A percentile compares a stretch with the other conserved stretches of the same genome.
phyloP scores from a whole-genome alignment of 176 grass and related monocot species.

The Zizania latifolia region DNA sequence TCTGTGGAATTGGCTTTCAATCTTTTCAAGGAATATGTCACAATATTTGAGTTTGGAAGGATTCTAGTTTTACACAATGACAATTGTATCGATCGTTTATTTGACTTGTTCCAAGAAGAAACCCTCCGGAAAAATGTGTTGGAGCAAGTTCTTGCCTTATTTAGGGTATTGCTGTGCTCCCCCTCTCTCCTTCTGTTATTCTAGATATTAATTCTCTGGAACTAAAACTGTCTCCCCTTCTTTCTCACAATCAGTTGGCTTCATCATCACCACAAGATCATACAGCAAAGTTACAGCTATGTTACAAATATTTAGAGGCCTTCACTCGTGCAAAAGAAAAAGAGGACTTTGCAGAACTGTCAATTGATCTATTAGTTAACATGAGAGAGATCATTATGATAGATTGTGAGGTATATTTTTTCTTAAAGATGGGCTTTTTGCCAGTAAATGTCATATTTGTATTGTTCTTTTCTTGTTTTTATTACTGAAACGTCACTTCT shows the following conservation, averaged over 20 bases:
- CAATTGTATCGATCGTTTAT: constrained; percentile 74
- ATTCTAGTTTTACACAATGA: constrained; percentile 64
- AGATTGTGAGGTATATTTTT: constrained; percentile 57
- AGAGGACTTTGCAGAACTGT: constrained; percentile 59
- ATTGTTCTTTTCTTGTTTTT: constrained; percentile 16
- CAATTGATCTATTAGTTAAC: constrained; percentile 79
- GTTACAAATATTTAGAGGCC: constrained; percentile 81
- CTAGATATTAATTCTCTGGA: constrained; percentile 22
- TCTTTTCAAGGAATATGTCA: constrained; percentile 77
- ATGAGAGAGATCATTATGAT: constrained; percentile 89
- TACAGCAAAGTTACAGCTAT: constrained; percentile 78
- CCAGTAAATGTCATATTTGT: constrained; percentile 10
- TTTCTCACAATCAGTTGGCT: constrained; percentile 56
- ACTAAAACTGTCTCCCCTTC: constrained; percentile 31
- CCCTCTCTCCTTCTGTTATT: neutral
- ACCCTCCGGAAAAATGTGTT: constrained; percentile 63
- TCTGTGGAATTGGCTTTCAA: constrained; percentile 81
- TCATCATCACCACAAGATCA: constrained; percentile 64
- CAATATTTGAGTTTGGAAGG: constrained; percentile 66
- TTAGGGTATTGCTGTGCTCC: constrained; percentile 55
- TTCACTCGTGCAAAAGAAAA: constrained; percentile 83
- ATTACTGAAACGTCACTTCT: constrained; percentile 8
- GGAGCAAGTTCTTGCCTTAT: constrained; percentile 85
- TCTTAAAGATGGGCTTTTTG: constrained; percentile 9
- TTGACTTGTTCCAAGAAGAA: constrained; percentile 92